Evolutionary conservation across 148 eudicot genomes (phyloP).

Genomic region (Camellia japonica): DNA sequence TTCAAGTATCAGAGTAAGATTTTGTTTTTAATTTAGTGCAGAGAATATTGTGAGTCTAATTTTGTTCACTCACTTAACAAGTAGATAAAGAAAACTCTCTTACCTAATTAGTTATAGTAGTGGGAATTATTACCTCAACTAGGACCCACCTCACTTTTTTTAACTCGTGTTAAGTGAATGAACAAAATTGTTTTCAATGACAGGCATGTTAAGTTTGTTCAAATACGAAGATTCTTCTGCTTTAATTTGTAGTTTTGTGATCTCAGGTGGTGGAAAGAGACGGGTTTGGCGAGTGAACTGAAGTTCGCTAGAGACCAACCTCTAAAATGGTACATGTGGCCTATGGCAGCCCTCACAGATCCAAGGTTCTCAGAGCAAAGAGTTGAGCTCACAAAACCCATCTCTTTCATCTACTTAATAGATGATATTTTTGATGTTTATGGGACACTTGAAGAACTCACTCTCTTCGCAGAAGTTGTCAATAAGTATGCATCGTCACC

Average conservation of each 20-base stretch:
- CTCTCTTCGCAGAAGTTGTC: constrained; percentile 57
- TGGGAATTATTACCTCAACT: no score
- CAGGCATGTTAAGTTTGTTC: no score
- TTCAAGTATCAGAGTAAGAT: constrained; percentile 44
- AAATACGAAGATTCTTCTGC: not conserved
- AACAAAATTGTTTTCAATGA: no score
- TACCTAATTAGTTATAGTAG: no score
- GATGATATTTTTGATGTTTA: constrained; percentile 72
- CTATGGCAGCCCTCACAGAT: constrained; percentile 43
- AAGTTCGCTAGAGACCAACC: constrained; percentile 56
- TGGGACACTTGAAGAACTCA: constrained; percentile 51
- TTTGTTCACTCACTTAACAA: no score
- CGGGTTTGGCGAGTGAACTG: constrained; percentile 38
- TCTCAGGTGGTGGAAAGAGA: constrained; percentile 64
- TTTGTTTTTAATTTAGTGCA: no score
- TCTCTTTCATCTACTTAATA: constrained; percentile 54
- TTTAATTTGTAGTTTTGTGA: not conserved
- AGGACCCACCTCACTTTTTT: no score
- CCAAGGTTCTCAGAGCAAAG: constrained; percentile 38
- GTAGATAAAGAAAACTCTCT: no score
- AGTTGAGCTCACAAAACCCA: constrained; percentile 52
- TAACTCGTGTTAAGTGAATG: no score
- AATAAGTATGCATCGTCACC: constrained; percentile 28
- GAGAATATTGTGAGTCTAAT: no score
- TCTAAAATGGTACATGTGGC: constrained; percentile 76